phyloP scores from a whole-genome alignment of 2,329 filamentous ascomycete genomes.

The Mycosphaerella arachidis region DNA sequence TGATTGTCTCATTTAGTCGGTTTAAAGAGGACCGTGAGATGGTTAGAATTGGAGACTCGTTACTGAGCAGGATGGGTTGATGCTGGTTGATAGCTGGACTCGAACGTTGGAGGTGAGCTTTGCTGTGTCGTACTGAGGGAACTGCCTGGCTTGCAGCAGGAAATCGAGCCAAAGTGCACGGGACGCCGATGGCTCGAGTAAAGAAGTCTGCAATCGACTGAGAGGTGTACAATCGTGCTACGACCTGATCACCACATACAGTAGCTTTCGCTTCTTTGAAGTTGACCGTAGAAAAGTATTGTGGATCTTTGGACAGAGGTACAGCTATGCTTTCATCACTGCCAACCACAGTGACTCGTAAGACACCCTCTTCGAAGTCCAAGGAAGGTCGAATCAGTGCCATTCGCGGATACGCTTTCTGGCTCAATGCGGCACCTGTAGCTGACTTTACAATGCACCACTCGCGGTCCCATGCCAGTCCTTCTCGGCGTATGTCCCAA shows the following conservation, averaged over 20 bases:
- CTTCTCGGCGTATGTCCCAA: conserved; percentile 79
- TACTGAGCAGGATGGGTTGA: conserved; percentile 70
- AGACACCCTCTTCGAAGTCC: conserved; percentile 62
- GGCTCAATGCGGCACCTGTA: conserved; percentile 76
- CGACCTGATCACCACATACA: conserved; percentile 78
- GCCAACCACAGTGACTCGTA: conserved; percentile 53
- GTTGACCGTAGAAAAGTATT: conserved; percentile 46
- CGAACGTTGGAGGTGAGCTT: conserved; percentile 57
- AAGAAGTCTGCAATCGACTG: conserved; percentile 70
- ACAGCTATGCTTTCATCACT: conserved; percentile 36
- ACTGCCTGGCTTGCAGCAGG: conserved; percentile 57
- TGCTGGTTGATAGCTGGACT: conserved; percentile 1
- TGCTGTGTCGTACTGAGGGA: conserved; percentile 62
- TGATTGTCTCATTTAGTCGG: conserved; percentile 69
- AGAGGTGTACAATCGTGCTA: conserved; percentile 65
- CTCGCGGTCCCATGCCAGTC: conserved; percentile 89
- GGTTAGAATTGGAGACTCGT: conserved; percentile 88
- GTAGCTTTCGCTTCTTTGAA: conserved; percentile 48
- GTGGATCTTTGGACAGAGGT: conserved; percentile 65
- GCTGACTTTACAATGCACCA: conserved; percentile 91
- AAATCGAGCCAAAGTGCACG: conserved; percentile 80
- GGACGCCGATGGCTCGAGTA: conserved; percentile 66
- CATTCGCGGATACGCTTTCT: conserved; percentile 87
- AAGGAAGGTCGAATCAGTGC: conserved; percentile 71
- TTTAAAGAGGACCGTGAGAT: conserved; percentile 77